phyloP scores from a whole-genome alignment of 2,329 filamentous ascomycete genomes.

The Fusarium nisikadoi region DNA sequence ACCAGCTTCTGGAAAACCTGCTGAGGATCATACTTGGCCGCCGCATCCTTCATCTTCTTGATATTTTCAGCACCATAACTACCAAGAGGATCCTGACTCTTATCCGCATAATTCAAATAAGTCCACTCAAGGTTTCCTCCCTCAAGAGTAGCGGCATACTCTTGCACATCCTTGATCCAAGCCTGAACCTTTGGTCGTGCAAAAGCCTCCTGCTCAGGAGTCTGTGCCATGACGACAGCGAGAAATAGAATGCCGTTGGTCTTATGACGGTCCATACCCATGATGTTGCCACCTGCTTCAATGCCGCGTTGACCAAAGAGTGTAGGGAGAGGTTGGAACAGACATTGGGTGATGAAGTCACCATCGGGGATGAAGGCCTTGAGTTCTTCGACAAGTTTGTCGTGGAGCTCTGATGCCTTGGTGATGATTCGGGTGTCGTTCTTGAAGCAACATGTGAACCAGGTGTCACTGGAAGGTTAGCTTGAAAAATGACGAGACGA shows the following conservation, averaged over 20 bases:
- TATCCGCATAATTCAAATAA: conserved; percentile 38
- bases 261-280: conserved; percentile 27
- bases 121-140: conserved; percentile 30
- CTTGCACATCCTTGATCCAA: conserved; percentile 13
- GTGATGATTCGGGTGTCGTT: conserved; percentile 24
- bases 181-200: conserved; percentile 6
- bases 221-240: conserved; percentile 14
- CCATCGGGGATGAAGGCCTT: conserved; percentile 23
- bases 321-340: conserved; percentile 21
- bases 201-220: conserved; percentile 18
- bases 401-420: conserved; percentile 23
- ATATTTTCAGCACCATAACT: conserved; percentile 41
- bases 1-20: conserved; percentile 42
- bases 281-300: conserved; percentile 28
- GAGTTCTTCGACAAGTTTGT: conserved; percentile 21
- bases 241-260: conserved; percentile 24
- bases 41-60: conserved; percentile 29
- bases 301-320: conserved; percentile 21
- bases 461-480: conserved; percentile 8
- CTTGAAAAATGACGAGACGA: background rate
- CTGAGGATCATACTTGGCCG: conserved; percentile 40
- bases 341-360: conserved; percentile 26
- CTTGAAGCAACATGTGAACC: conserved; percentile 31
- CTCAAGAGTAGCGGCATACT: conserved; percentile 24
- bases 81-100: conserved; percentile 31